phyloP scores from a whole-genome alignment of 352 stramenopile species.

The Phytophthora pisi region DNA sequence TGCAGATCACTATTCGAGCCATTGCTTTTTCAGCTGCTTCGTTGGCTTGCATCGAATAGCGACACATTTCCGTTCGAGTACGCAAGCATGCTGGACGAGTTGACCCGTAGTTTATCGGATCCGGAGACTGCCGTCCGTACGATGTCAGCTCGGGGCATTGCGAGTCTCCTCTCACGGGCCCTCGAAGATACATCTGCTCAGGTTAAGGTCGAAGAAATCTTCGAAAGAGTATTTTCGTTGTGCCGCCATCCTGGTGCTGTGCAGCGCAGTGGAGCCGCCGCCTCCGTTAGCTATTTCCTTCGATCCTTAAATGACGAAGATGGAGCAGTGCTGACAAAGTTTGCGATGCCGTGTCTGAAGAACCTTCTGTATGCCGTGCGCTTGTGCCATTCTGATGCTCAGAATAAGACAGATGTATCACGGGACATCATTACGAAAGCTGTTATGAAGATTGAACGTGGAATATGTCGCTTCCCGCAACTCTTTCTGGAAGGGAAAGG shows the following conservation, averaged over 20 bases:
- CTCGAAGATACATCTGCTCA: constrained; percentile 41
- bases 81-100: constrained; percentile 58
- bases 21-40: constrained; percentile 73
- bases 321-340: constrained; percentile 49
- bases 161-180: constrained; percentile 50
- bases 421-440: constrained; percentile 70
- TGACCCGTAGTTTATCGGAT: constrained; percentile 61
- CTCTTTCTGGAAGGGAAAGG: constrained; percentile 44
- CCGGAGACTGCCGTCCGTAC: constrained; percentile 59
- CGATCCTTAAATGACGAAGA: constrained; percentile 67
- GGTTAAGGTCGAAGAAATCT: constrained; percentile 52
- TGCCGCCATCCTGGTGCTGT: constrained; percentile 65
- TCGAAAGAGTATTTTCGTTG: constrained; percentile 76
- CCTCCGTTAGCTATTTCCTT: constrained; percentile 74
- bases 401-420: constrained; percentile 41
- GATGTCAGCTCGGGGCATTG: constrained; percentile 66
- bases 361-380: constrained; percentile 70
- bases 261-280: constrained; percentile 67
- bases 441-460: constrained; percentile 63
- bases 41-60: constrained; percentile 65
- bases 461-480: constrained; percentile 53
- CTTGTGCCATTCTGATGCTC: constrained; percentile 54
- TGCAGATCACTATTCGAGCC: constrained; percentile 73
- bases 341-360: constrained; percentile 70
- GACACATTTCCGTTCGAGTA: constrained; percentile 76